These are phyloP conservation scores for Alternaria arbusti DNA, from an alignment of 2,329 filamentous ascomycete genomes.

Conservation along the genomic window DNA sequence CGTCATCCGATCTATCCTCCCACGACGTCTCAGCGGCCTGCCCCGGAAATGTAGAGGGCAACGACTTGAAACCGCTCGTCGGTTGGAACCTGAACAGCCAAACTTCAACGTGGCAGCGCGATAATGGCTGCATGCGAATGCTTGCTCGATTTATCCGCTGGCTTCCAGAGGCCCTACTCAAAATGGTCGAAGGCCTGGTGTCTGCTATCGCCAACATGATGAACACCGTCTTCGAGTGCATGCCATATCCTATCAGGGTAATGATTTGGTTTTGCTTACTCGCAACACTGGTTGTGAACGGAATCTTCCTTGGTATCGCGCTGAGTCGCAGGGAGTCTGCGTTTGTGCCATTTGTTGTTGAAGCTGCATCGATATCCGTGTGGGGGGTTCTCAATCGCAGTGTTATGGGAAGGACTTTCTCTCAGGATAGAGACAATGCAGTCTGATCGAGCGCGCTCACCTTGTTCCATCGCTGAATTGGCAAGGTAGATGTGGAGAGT, in stretches of 20 bases:
- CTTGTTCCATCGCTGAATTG: too few relatives aligned
- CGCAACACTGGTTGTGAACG: rapidly evolving
- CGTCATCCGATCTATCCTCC: not conserved
- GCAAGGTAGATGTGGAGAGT: too few relatives aligned
- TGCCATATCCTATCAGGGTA: not conserved
- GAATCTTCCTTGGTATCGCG: not conserved
- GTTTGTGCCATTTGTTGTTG: not conserved
- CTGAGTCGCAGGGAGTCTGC: not conserved
- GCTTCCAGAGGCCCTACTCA: not conserved
- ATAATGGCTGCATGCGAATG: not conserved
- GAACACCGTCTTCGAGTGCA: not conserved
- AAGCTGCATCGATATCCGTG: not conserved
- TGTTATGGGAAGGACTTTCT: too few relatives aligned
- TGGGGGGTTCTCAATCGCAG: not conserved
- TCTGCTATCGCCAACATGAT: not conserved
- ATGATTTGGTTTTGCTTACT: not conserved
- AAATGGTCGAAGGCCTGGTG: not conserved
- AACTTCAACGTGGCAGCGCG: not conserved
- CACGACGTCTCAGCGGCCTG: not conserved
- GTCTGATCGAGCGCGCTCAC: too few relatives aligned
- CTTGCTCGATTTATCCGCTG: not conserved
- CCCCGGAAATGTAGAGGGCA: not conserved
- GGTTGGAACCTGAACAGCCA: not conserved
- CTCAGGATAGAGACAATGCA: too few relatives aligned
- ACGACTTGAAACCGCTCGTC: not conserved